Conservation (phyloP, 495 filamentous ascomycete species). For the Penicillium maclennaniae region DNA sequence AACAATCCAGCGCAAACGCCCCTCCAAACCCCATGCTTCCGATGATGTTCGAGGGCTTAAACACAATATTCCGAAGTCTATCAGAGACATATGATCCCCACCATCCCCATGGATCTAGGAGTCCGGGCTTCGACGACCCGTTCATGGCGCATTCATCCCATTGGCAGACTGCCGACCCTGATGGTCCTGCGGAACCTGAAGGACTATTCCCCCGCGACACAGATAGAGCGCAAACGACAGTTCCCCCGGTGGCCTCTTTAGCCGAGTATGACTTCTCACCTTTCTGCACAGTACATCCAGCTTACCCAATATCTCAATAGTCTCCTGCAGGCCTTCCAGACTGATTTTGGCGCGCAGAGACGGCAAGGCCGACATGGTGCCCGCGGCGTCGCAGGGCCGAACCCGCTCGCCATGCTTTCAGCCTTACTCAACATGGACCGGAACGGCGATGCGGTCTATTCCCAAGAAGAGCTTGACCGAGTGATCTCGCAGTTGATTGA, state of each 20-base stretch:
- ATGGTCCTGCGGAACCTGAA: slow-evolving; percentile 9
- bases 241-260: slow-evolving; percentile 23
- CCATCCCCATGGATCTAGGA: slow-evolving; percentile 5
- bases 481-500: slow-evolving; percentile 88
- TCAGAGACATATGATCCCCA: slow-evolving; percentile 21
- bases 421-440: slow-evolving; percentile 57
- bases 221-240: slow-evolving; percentile 29
- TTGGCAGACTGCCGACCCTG: slow-evolving; percentile 4
- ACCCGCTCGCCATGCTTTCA: slow-evolving; percentile 35
- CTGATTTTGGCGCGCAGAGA: slow-evolving; percentile 13
- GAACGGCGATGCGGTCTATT: slow-evolving; percentile 83
- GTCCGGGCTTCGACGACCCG: slow-evolving; percentile 2
- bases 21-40: slow-evolving; percentile 23
- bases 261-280: slow-evolving; percentile 18
- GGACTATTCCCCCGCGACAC: slow-evolving; percentile 33
- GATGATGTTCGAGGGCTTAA: slow-evolving; percentile 30
- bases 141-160: slow-evolving; percentile 12
- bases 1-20: slow-evolving; percentile 10
- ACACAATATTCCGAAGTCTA: slow-evolving; percentile 30
- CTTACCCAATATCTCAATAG: slow-evolving; percentile 16
- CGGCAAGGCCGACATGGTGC: slow-evolving; percentile 15
- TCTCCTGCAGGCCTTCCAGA: slow-evolving; percentile 31
- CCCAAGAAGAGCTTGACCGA: slow-evolving; percentile 84
- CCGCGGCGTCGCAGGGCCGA: slow-evolving; percentile 22
- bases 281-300: neutral